These are phyloP conservation scores for Boletus smithii DNA, from an alignment of 1,284 basidiomycete genomes.

Conservation along the genomic window DNA sequence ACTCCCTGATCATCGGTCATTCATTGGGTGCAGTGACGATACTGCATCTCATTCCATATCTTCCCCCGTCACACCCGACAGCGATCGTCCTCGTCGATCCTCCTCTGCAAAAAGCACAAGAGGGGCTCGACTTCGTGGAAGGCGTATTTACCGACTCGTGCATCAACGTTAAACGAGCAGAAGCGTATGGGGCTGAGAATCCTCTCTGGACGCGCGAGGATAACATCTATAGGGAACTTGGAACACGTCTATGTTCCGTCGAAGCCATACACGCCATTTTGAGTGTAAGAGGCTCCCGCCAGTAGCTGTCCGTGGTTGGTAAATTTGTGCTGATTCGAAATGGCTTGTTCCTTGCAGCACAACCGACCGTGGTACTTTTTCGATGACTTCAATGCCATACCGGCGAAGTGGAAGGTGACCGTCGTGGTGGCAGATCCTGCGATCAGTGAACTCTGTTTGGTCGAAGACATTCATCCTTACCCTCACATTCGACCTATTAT, in stretches of 20 bases:
- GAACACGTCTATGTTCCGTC: conserved; percentile 14
- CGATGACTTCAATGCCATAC: conserved; percentile 4
- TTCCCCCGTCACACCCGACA: conserved; percentile 14
- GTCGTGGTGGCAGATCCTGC: conserved; percentile 21
- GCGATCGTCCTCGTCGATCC: conserved; percentile 26
- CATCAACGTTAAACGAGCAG: conserved; percentile 3
- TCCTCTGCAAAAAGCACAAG: background rate
- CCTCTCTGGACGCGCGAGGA: conserved; percentile 23
- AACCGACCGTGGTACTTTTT: conserved; percentile 23
- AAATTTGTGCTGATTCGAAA: no score
- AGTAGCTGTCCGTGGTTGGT: no score
- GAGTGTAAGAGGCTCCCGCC: conserved; percentile 16
- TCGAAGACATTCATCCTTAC: conserved; percentile 16
- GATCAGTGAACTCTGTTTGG: background rate
- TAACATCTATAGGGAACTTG: conserved; percentile 16
- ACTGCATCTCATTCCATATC: conserved; percentile 17
- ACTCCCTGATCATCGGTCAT: conserved; percentile 25
- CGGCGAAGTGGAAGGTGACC: conserved; percentile 18
- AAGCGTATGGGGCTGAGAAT: conserved; percentile 12
- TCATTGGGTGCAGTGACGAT: conserved; percentile 17
- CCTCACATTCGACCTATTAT: conserved; percentile 17
- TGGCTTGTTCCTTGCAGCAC: conserved; percentile 14
- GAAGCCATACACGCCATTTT: conserved; percentile 10
- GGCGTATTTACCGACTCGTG: background rate
- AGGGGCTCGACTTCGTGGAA: background rate